Evolutionary conservation across 805 yeast genomes (phyloP).

Genomic region (Phaffomyces opuntiae): DNA sequence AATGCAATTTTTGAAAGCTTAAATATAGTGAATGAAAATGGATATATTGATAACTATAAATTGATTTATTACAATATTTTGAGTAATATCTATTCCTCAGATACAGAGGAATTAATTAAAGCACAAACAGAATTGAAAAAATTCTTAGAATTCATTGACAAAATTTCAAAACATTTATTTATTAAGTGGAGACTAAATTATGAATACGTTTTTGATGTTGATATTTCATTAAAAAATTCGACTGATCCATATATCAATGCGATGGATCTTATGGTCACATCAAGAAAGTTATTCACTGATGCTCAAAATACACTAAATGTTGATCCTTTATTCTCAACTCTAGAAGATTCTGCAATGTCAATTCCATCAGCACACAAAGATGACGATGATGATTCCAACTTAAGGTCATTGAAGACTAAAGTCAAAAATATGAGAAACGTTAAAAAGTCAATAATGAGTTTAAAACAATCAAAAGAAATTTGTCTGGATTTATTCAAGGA

Average conservation of each 20-base stretch:
- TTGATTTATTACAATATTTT: constrained; percentile 19
- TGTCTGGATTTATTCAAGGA: constrained; percentile 13
- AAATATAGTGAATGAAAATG: constrained; percentile 5
- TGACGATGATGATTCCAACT: neutral
- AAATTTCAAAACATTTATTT: constrained; percentile 13
- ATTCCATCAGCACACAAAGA: constrained; percentile 30
- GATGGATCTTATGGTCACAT: constrained; percentile 24
- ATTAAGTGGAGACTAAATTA: constrained; percentile 16
- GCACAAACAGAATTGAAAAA: constrained; percentile 11
- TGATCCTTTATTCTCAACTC: constrained; percentile 43
- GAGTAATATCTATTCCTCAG: constrained; percentile 8
- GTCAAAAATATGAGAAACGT: constrained; percentile 17
- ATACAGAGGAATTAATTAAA: neutral
- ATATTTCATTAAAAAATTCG: constrained; percentile 9
- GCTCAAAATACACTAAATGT: constrained; percentile 27
- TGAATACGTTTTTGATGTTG: constrained; percentile 19
- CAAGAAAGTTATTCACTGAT: constrained; percentile 24
- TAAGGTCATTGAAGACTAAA: constrained; percentile 8
- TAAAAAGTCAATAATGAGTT: constrained; percentile 16
- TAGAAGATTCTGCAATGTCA: constrained; percentile 44
- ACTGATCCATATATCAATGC: constrained; percentile 18
- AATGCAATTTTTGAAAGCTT: constrained; percentile 13
- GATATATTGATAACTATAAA: constrained; percentile 16
- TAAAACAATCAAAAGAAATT: constrained; percentile 19
- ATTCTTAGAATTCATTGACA: constrained; percentile 16